Evolutionary conservation across 2,329 filamentous ascomycete genomes (phyloP).

Genomic region (Rhynchosporium agropyri): DNA sequence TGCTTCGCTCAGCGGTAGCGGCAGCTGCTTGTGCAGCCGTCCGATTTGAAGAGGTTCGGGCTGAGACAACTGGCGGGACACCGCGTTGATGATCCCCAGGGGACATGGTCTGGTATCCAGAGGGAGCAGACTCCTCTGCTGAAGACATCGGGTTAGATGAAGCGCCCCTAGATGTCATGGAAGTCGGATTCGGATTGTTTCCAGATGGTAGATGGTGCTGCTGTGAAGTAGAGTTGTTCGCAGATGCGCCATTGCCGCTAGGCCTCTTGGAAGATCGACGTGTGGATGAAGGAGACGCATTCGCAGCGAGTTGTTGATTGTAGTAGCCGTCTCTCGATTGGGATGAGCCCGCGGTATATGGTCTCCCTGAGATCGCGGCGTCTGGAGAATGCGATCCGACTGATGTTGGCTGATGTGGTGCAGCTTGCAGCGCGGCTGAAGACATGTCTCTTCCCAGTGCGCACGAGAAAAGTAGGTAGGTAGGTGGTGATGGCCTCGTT

Average conservation of each 20-base stretch:
- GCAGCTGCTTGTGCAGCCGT: constrained; percentile 44
- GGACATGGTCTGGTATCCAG: constrained; percentile 39
- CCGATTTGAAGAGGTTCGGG: constrained; percentile 78
- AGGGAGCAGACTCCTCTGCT: constrained; percentile 47
- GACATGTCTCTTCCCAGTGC: constrained; percentile 53
- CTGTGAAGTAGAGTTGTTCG: constrained; percentile 33
- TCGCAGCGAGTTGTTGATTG: constrained; percentile 39
- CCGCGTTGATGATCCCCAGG: constrained; percentile 57
- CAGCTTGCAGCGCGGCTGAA: constrained; percentile 64
- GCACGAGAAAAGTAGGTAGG: constrained; percentile 21
- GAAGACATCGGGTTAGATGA: constrained; percentile 42
- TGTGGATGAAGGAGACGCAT: constrained; percentile 53
- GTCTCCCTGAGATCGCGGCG: constrained; percentile 51
- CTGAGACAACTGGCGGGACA: constrained; percentile 74
- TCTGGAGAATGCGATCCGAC: constrained; percentile 52
- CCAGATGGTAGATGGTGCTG: constrained; percentile 38
- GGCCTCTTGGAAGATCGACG: constrained; percentile 56
- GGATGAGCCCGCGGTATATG: constrained; percentile 57
- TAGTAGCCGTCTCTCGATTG: constrained; percentile 60
- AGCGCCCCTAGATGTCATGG: constrained; percentile 36
- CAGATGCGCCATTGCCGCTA: constrained; percentile 51
- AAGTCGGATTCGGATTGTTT: constrained; percentile 28
- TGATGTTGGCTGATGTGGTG: constrained; percentile 55
- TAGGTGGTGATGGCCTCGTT: constrained; percentile 10
- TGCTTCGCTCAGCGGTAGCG: constrained; percentile 36